Evolutionary conservation across 768 basidiomycete species (phyloP).

Genomic region (Podaxis mareebaensis): DNA sequence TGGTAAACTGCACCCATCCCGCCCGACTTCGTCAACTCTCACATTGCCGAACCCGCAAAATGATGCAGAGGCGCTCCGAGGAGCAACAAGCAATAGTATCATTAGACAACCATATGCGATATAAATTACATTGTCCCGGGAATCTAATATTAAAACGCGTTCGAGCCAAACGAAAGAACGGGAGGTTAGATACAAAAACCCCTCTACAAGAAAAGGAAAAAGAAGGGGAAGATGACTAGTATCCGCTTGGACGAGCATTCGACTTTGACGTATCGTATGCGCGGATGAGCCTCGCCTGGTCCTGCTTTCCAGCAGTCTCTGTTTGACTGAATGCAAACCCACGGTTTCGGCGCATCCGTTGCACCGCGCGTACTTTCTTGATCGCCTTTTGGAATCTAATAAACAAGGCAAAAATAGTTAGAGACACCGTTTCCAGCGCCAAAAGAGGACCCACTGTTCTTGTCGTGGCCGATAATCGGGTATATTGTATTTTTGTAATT

Average conservation of each 20-base stretch:
- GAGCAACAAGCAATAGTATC: background rate
- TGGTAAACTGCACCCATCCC: background rate
- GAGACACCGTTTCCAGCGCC: background rate
- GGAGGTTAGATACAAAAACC: background rate
- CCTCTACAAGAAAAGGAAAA: constrained; percentile 15
- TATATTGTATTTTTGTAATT: constrained; percentile 98
- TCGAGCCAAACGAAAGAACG: background rate
- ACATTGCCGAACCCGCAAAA: background rate
- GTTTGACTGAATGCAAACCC: constrained; percentile 99
- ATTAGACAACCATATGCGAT: constrained; percentile 21
- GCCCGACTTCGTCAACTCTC: background rate
- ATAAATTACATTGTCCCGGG: constrained; percentile 40
- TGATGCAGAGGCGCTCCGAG: background rate
- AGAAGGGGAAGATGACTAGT: constrained; percentile 38
- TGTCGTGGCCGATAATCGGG: constrained; percentile 96
- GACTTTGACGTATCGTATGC: constrained; percentile 88
- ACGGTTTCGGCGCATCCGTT: constrained; percentile 93
- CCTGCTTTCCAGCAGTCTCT: constrained; percentile 80
- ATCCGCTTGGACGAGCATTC: constrained; percentile 71
- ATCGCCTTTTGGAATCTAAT: constrained; percentile 96
- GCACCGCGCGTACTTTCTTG: constrained; percentile 98
- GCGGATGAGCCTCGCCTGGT: constrained; percentile 82
- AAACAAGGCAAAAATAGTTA: constrained; percentile 16
- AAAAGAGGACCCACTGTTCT: constrained; percentile 72
- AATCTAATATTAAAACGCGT: constrained; percentile 4